These are phyloP conservation scores for Podospora australis DNA, from an alignment of 495 filamentous ascomycete species.

Conservation along the genomic window DNA sequence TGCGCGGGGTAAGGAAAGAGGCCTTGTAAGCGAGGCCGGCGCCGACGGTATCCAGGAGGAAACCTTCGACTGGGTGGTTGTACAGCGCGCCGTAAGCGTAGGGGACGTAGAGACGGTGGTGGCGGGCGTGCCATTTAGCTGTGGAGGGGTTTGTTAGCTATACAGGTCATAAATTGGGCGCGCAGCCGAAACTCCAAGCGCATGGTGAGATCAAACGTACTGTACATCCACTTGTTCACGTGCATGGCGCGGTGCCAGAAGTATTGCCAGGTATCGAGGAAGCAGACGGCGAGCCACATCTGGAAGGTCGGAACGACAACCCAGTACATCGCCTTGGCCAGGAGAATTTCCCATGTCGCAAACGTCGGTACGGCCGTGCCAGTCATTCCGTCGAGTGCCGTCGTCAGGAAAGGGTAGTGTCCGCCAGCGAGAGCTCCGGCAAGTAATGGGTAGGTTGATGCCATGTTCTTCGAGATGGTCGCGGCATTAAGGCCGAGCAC, in stretches of 20 bases:
- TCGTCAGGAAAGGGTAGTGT: slow-evolving; percentile 55
- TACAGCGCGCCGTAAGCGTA: slow-evolving; percentile 97
- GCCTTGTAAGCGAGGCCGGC: slow-evolving; percentile 74
- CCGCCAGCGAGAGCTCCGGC: slow-evolving; percentile 68
- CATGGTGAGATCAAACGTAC: slow-evolving; percentile 52
- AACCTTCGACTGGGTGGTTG: slow-evolving; percentile 90
- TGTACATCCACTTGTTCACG: slow-evolving; percentile 91
- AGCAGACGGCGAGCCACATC: slow-evolving; percentile 60
- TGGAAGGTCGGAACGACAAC: slow-evolving; percentile 67
- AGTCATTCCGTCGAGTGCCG: slow-evolving; percentile 37
- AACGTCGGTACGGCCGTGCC: slow-evolving; percentile 44
- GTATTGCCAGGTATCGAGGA: slow-evolving; percentile 96
- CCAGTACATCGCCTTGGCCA: slow-evolving; percentile 74
- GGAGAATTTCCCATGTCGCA: slow-evolving; percentile 68
- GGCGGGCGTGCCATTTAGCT: slow-evolving; percentile 87
- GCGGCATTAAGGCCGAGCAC: slow-evolving; percentile 52
- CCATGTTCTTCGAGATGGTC: slow-evolving; percentile 49
- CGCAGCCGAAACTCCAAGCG: too few species aligned
- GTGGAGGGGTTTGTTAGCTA: not conserved
- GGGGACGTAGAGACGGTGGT: slow-evolving; percentile 93
- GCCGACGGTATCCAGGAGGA: slow-evolving; percentile 85
- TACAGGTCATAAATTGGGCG: too few species aligned
- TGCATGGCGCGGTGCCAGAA: slow-evolving; percentile 94
- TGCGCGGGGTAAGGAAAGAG: slow-evolving; percentile 67
- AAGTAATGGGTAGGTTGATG: slow-evolving; percentile 52